Evolutionary conservation across 23 red algal genomes (phyloP).

Genomic region (Agarophyton chilense): DNA sequence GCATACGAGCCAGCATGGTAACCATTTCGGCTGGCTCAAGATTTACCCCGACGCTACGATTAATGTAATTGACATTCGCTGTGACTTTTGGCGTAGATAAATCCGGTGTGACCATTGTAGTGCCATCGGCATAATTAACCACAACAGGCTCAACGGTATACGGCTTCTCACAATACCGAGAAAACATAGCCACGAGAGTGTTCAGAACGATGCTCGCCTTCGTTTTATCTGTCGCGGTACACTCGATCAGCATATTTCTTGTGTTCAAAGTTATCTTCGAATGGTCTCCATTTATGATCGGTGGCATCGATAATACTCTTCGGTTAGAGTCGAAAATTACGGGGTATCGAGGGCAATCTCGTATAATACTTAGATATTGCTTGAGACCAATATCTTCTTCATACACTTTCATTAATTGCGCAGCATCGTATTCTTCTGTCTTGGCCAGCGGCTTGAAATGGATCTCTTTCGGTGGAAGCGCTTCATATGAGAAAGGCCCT

Average conservation of each 20-base stretch:
- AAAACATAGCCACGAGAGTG: slow-evolving; percentile 82
- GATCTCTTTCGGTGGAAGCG: slow-evolving; percentile 71
- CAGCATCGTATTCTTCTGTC: slow-evolving; percentile 67
- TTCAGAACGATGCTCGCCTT: slow-evolving; percentile 90
- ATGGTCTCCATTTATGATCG: slow-evolving; percentile 97
- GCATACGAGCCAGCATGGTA: slow-evolving; percentile 79
- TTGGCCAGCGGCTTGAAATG: slow-evolving; percentile 78
- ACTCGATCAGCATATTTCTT: slow-evolving; percentile 97
- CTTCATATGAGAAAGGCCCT: slow-evolving; percentile 82
- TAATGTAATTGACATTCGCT: slow-evolving; percentile 67
- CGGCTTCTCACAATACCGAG: slow-evolving; percentile 71
- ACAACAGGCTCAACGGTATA: slow-evolving; percentile 87
- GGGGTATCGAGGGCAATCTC: slow-evolving; percentile 71
- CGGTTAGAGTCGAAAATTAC: slow-evolving; percentile 80
- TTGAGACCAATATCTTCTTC: slow-evolving; percentile 84
- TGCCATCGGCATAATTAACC: slow-evolving; percentile 67
- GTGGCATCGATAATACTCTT: slow-evolving; percentile 92
- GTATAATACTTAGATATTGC: slow-evolving; percentile 86
- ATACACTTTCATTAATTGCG: slow-evolving; percentile 85
- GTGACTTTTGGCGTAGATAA: slow-evolving; percentile 54
- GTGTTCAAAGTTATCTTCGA: slow-evolving; percentile 88
- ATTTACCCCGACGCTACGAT: slow-evolving; percentile 72
- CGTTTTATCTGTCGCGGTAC: slow-evolving; percentile 92
- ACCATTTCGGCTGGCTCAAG: slow-evolving; percentile 59
- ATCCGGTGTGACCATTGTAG: slow-evolving; percentile 77